Base-by-base conservation (phyloP, 2,329 filamentous ascomycete genomes). In the Blastomyces gilchristii region DNA sequence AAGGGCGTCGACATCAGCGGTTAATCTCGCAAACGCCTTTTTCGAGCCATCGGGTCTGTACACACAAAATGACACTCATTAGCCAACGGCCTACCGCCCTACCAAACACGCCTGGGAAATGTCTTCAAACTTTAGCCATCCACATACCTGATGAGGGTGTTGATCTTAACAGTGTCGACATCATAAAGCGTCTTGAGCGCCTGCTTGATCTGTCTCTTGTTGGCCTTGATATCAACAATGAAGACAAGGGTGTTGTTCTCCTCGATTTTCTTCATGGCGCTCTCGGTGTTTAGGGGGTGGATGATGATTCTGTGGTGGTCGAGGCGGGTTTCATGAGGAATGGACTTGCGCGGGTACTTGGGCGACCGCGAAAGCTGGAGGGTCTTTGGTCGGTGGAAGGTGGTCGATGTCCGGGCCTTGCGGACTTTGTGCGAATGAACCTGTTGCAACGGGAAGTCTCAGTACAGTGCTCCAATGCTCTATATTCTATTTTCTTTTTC, bases 191-290 rank as follows among this genome's bases (percentile, higher is more conserved):
- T 96, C 91, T 97, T 99, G 72, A 99, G 84, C 68, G 93, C 90
- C 75, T 87, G 84, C 87, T 97, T 97, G 84, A 99, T 99, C 85
- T 99, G 94, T 78, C 91, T 87, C 90, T 99, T 99, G 88, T 99
- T 99, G 80, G 93, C 87, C 88, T 95, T 95, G 80, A 93, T 83
- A 73, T 97, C 89, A 76, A 95, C 91, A 73, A 96, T 96, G 86
- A 97, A 97, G 78, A 96, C 91, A 61, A 99, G 87, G 71, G 94
- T 99, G 87, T 99, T 99, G 87, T 99, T 92, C 89, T 99, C 94
- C 86, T 99, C 94, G 74, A 99, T 97, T 89, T 97, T 97, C 91
- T 99, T 99, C 93, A 99, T 97, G 76, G 95, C 94, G 77, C 89
- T 94, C 89, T 99, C 94, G 66, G 94, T 99, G 88, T 99, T 99